phyloP scores from a whole-genome alignment of 257 asterid genomes.

The Eustoma russellianum region DNA sequence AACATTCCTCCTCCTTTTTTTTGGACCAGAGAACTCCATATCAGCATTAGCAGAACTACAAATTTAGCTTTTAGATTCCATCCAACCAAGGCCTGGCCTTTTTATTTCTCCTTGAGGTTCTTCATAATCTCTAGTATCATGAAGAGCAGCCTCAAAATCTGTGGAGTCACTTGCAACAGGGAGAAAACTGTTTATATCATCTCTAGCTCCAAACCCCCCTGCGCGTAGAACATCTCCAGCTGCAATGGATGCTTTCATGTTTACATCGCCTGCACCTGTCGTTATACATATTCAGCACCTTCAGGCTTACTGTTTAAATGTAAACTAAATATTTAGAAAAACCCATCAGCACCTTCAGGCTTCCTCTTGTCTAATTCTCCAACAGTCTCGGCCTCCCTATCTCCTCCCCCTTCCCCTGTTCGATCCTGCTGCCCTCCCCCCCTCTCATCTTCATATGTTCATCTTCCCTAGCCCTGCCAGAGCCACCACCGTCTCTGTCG shows the following conservation, averaged over 20 bases:
- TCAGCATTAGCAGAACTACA: slow-evolving; percentile 8
- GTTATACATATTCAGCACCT: too few species aligned
- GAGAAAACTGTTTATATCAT: slow-evolving; percentile 62
- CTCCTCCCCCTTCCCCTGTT: too few species aligned
- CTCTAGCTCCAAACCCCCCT: slow-evolving; percentile 88
- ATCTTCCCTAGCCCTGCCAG: too few species aligned
- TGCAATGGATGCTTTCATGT: slow-evolving; percentile 59
- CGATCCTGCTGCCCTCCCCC: too few species aligned
- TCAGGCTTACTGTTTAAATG: too few species aligned
- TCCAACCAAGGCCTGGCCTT: slow-evolving; percentile 93
- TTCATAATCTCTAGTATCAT: slow-evolving; percentile 73
- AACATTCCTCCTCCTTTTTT: too few species aligned
- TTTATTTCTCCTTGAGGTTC: slow-evolving; percentile 36
- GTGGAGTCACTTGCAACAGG: slow-evolving; percentile 88
- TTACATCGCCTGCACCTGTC: slow-evolving; percentile 40
- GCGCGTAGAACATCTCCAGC: slow-evolving; percentile 69
- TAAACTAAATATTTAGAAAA: too few species aligned
- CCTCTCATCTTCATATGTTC: too few species aligned
- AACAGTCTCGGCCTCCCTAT: too few species aligned
- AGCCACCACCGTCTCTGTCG: too few species aligned
- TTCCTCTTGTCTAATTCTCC: too few species aligned
- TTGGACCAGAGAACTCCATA: slow-evolving; percentile 14
- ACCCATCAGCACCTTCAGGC: too few species aligned
- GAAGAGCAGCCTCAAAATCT: slow-evolving; percentile 76
- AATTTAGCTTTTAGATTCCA: slow-evolving; percentile 30